These are phyloP conservation scores for Prosopis cineraria DNA, from an alignment of 306 rosid species.

Conservation along the genomic window DNA sequence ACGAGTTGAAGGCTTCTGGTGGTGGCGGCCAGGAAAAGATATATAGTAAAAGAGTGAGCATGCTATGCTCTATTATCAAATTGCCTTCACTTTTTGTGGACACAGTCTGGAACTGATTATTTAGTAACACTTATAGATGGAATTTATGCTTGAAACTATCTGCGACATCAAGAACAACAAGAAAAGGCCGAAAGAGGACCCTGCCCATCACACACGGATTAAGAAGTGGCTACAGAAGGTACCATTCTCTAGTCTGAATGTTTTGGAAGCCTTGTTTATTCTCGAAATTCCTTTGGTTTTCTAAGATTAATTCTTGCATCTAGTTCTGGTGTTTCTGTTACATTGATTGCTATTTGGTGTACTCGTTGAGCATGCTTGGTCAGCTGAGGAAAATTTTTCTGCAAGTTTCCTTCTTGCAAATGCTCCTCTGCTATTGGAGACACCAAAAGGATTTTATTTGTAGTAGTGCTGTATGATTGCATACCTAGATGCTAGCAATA, in stretches of 20 bases:
- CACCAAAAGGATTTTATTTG: background rate
- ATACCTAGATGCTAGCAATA: background rate
- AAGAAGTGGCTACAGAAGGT: conserved; percentile 97
- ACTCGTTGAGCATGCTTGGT: background rate
- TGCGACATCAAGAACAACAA: conserved; percentile 96
- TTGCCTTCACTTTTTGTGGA: conserved; percentile 2
- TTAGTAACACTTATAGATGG: conserved; percentile 72
- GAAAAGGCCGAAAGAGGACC: conserved; percentile 74
- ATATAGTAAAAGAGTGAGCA: conserved; percentile 74
- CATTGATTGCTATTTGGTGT: background rate
- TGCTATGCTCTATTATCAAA: conserved; percentile 26
- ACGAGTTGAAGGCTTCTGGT: conserved; percentile 61
- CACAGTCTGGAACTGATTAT: conserved; percentile 30
- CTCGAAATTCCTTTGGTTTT: conserved; percentile 22
- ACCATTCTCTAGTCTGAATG: conserved; percentile 15
- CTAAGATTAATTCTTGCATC: background rate
- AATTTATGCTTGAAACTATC: conserved; percentile 94
- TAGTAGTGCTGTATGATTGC: background rate
- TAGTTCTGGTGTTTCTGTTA: background rate
- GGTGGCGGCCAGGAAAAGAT: conserved; percentile 52
- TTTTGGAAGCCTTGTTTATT: conserved; percentile 27
- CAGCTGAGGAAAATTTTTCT: conserved; percentile 1
- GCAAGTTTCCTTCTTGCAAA: conserved; percentile 16
- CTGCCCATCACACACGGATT: conserved; percentile 68
- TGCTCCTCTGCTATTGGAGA: background rate